phyloP scores from a whole-genome alignment of 1,284 basidiomycete genomes.

The Cutaneotrichosporon dermatis region DNA sequence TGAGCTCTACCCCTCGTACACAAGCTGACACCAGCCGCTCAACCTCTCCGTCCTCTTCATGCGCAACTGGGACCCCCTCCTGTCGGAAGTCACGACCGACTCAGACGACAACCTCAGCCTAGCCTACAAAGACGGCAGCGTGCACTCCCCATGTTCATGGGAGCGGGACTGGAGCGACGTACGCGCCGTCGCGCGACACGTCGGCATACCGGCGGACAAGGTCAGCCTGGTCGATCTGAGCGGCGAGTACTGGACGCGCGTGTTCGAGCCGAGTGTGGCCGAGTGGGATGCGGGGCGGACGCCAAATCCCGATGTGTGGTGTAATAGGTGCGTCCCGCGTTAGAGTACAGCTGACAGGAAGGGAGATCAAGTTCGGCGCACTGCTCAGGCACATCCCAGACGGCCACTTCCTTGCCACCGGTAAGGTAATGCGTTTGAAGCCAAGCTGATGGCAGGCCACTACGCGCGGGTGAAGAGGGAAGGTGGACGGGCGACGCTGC shows the following conservation, averaged over 20 bases:
- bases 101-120: not conserved
- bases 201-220: conserved; percentile 60
- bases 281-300: conserved; percentile 73
- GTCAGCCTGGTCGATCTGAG: conserved; percentile 69
- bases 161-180: conserved; percentile 93
- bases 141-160: conserved; percentile 84
- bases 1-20: conserved; percentile 33
- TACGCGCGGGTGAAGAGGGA: conserved; percentile 70
- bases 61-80: conserved; percentile 77
- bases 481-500: conserved; percentile 56
- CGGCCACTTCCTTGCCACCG: conserved; percentile 70
- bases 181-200: conserved; percentile 64
- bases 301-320: conserved; percentile 92
- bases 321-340: conserved; percentile 62
- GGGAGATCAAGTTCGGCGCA: conserved; percentile 91
- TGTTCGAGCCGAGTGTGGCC: conserved; percentile 76
- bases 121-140: conserved; percentile 50
- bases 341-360: conserved; percentile 38
- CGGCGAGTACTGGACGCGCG: conserved; percentile 78
- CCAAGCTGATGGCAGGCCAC: conserved; percentile 59
- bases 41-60: conserved; percentile 85
- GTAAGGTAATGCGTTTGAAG: conserved; percentile 46
- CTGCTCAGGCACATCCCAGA: conserved; percentile 61
- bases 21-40: conserved; percentile 57
- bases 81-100: conserved; percentile 31